phyloP scores from a whole-genome alignment of 116 monocot genomes.

The Zostera marina region DNA sequence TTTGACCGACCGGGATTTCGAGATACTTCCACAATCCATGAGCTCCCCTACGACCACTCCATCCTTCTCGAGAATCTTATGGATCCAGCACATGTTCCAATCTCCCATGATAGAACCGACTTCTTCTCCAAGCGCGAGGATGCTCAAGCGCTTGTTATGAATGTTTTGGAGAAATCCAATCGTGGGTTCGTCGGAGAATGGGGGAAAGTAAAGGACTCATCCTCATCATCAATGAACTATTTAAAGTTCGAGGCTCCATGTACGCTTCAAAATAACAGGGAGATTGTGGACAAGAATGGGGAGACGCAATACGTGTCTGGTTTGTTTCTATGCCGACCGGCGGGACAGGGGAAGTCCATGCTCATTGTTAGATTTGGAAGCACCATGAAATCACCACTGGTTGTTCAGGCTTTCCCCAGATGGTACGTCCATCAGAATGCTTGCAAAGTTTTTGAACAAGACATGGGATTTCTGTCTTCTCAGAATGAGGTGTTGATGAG shows the following conservation, averaged over 20 bases:
- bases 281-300: slow-evolving; percentile 42
- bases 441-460: slow-evolving; percentile 55
- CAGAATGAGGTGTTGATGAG: slow-evolving; percentile 59
- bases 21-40: slow-evolving; percentile 55
- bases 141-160: slow-evolving; percentile 47
- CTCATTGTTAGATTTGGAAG: slow-evolving; percentile 59
- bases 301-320: slow-evolving; percentile 35
- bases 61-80: slow-evolving; percentile 81
- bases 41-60: slow-evolving; percentile 83
- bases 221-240: slow-evolving; percentile 14
- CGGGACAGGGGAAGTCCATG: slow-evolving; percentile 75
- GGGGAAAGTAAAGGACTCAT: slow-evolving; percentile 15
- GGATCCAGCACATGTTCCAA: slow-evolving; percentile 88
- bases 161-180: slow-evolving; percentile 22
- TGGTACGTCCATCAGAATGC: slow-evolving; percentile 74
- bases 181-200: slow-evolving; percentile 61
- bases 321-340: slow-evolving; percentile 52
- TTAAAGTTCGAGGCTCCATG: slow-evolving; percentile 62
- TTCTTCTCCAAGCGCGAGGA: slow-evolving; percentile 63
- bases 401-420: slow-evolving; percentile 22
- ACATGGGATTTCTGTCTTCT: slow-evolving; percentile 73
- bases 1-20: slow-evolving; percentile 44
- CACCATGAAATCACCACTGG: slow-evolving; percentile 9
- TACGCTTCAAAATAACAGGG: slow-evolving; percentile 40
- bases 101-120: slow-evolving; percentile 83